Percentiles rank a stretch among this genome's conserved stretches.
These are phyloP conservation scores for Blastobotrys chiropterorum DNA, from an alignment of 805 yeast species.

Conservation along the genomic window DNA sequence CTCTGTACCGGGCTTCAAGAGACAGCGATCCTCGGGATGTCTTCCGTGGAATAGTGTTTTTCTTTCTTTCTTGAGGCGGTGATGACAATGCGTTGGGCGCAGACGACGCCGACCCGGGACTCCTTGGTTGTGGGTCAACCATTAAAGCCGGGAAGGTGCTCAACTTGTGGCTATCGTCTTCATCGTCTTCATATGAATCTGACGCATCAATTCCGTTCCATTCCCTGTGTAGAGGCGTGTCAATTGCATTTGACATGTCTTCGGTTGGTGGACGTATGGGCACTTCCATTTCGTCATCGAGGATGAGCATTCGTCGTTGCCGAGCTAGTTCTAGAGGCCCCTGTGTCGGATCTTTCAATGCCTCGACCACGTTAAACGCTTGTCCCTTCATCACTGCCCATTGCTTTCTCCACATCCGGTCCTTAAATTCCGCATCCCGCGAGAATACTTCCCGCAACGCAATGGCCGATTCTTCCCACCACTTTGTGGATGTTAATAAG, in stretches of 20 bases:
- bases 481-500: conserved; percentile 48
- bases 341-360: conserved; percentile 47
- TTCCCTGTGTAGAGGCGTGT: conserved; percentile 32
- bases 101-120: not conserved
- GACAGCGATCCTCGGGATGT: conserved; percentile 13
- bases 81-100: not conserved
- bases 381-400: conserved; percentile 71
- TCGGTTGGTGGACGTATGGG: conserved; percentile 41
- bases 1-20: conserved; percentile 15
- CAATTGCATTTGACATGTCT: conserved; percentile 39
- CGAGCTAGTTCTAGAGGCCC: conserved; percentile 66
- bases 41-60: not conserved
- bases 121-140: not conserved
- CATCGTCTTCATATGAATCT: not conserved
- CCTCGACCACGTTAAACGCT: conserved; percentile 68
- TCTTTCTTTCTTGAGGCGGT: not conserved
- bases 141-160: not conserved
- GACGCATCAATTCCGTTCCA: conserved; percentile 2
- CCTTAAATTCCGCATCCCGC: conserved; percentile 55
- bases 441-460: conserved; percentile 44
- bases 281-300: conserved; percentile 57
- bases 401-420: conserved; percentile 61
- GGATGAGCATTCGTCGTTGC: conserved; percentile 48
- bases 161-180: not conserved
- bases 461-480: conserved; percentile 63